phyloP scores from a whole-genome alignment of 108 stramenopile species.

The Licmophora abbreviata region DNA sequence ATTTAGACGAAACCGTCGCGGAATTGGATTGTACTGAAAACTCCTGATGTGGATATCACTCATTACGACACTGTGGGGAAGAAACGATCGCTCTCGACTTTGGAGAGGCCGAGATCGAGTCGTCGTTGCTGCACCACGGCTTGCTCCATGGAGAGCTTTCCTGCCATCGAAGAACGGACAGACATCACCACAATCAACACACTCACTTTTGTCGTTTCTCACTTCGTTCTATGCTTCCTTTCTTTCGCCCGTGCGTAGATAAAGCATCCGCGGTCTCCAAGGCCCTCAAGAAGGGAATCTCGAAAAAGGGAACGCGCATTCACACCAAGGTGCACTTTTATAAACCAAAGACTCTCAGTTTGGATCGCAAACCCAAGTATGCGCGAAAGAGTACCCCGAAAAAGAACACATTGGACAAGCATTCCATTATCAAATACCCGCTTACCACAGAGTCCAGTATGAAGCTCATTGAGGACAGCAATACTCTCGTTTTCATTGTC shows the following conservation, averaged over 20 bases:
- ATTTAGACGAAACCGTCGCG: no score
- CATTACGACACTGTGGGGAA: no score
- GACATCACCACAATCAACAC: background rate
- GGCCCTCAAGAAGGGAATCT: slow-evolving; percentile 85
- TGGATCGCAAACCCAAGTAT: slow-evolving; percentile 88
- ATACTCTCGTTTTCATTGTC: slow-evolving; percentile 99
- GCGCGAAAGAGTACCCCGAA: slow-evolving; percentile 62
- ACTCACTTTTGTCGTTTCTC: background rate
- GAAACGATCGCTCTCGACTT: no score
- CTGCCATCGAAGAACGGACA: no score
- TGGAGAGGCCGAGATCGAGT: no score
- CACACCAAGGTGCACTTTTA: slow-evolving; percentile 99
- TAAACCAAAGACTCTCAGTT: slow-evolving; percentile 90
- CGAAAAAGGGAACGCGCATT: slow-evolving; percentile 95
- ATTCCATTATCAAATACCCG: slow-evolving; percentile 96
- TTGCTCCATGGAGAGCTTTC: no score
- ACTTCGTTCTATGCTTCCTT: background rate
- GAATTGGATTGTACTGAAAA: no score
- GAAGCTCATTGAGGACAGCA: slow-evolving; percentile 99
- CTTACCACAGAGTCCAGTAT: slow-evolving; percentile 98
- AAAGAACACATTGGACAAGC: slow-evolving; percentile 70
- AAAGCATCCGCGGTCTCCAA: slow-evolving; percentile 86
- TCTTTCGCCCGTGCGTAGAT: slow-evolving; percentile 15
- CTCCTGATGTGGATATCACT: no score
- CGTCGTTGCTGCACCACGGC: no score